Evolutionary conservation across 192 early-diverging fungal species (phyloP).

Genomic region (Podila horticola): DNA sequence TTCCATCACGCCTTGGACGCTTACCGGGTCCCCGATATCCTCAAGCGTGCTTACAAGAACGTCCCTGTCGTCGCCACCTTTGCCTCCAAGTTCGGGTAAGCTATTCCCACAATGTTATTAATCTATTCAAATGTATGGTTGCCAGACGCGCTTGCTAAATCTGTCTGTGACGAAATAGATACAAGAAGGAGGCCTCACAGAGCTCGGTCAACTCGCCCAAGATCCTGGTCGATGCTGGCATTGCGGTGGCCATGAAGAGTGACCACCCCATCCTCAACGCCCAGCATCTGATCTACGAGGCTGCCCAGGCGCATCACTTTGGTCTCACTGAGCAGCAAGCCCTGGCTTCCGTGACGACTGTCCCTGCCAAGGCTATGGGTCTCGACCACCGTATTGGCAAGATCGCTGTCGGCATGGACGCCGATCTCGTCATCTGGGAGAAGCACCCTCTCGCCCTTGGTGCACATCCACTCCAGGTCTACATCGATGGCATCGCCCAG

Average conservation of each 20-base stretch:
- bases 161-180: slow-evolving; percentile 14
- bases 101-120: background rate
- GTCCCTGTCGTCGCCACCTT: slow-evolving; percentile 77
- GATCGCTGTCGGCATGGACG: slow-evolving; percentile 73
- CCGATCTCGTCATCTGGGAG: slow-evolving; percentile 83
- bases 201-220: slow-evolving; percentile 62
- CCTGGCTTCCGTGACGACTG: slow-evolving; percentile 70
- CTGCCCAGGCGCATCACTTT: slow-evolving; percentile 74
- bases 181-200: slow-evolving; percentile 79
- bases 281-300: slow-evolving; percentile 77
- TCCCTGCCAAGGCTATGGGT: slow-evolving; percentile 75
- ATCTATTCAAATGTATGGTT: background rate
- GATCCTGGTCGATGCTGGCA: slow-evolving; percentile 69
- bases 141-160: background rate
- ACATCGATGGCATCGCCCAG: slow-evolving; percentile 72
- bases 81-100: slow-evolving; percentile 59
- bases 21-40: slow-evolving; percentile 67
- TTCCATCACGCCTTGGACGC: slow-evolving; percentile 83
- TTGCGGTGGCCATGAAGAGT: slow-evolving; percentile 75
- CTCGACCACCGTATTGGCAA: slow-evolving; percentile 72
- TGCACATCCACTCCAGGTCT: slow-evolving; percentile 78
- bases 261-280: slow-evolving; percentile 80
- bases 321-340: slow-evolving; percentile 68
- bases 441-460: slow-evolving; percentile 71
- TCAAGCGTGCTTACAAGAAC: slow-evolving; percentile 58